Conservation (phyloP, 2,329 filamentous ascomycete genomes). For the Dactylonectria estremocensis region DNA sequence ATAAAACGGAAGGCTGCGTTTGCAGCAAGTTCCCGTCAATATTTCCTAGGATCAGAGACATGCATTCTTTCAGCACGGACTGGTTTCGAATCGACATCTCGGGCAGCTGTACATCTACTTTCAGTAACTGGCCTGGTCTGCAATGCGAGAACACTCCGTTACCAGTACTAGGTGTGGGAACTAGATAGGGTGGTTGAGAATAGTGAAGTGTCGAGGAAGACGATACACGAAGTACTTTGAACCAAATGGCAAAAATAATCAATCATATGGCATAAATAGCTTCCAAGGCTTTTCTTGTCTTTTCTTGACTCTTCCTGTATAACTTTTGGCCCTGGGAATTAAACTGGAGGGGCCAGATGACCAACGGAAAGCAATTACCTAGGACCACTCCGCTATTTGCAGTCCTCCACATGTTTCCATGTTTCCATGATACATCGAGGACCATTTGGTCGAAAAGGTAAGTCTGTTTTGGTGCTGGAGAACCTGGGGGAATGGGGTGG, state of each 20-base stretch:
- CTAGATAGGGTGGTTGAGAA: not conserved
- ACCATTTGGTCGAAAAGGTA: not conserved
- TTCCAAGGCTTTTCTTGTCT: not conserved
- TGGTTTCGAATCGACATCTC: too few relatives aligned
- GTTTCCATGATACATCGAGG: not conserved
- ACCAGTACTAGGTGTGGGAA: not conserved
- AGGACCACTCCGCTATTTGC: not conserved
- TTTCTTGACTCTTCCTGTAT: not conserved
- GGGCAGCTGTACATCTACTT: too few relatives aligned
- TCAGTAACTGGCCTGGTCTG: too few relatives aligned
- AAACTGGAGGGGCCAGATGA: not conserved
- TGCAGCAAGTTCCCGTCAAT: too few relatives aligned
- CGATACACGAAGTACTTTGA: not conserved
- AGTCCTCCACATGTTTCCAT: not conserved
- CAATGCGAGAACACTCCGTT: not conserved
- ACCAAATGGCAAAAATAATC: not conserved
- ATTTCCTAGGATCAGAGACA: too few relatives aligned
- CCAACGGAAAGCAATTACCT: not conserved
- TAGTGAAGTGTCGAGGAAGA: not conserved
- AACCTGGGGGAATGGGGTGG: not conserved
- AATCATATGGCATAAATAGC: not conserved
- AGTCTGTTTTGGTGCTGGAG: not conserved
- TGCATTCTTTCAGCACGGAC: too few relatives aligned
- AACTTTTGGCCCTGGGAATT: not conserved
- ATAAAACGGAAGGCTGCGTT: too few relatives aligned